Evolutionary conservation across 768 basidiomycete genomes (phyloP), one percentile per base, ranked within the genome.

Genomic region (Hericium coralloides): DNA sequence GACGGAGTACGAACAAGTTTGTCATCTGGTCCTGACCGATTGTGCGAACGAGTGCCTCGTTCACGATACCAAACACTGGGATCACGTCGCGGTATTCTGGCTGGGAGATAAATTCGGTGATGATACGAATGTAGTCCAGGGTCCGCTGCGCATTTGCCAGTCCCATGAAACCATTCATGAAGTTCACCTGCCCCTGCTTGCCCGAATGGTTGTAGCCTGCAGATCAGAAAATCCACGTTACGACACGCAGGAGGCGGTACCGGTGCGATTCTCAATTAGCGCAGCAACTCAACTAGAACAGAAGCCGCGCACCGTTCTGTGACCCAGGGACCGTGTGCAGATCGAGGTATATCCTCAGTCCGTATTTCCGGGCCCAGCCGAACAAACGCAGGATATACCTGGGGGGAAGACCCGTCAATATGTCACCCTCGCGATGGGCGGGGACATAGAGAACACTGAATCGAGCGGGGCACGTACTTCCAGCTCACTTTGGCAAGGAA

Each of bases 331-430:
- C 76, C 17, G 88, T 79, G 69, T 92, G 90, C 41, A 93, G 70
- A 71, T 95, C 94, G 23, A 95, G 73, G 64, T 80, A 83, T 53
- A 95, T 80, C 26, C 93, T 80, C 25, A 97, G 65, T 1, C 93
- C 93, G 67, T 97, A 97, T 70, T 98, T 95, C 51, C 93, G 79
- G 9, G 85, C 85, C 94, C 94, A 98, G 8, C 75, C 77, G 50
- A 95, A 73, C 38, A 87, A 78, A 49, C 83, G 84, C 23, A 92
- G 73, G 69, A 90, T 84, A 71, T 94, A 92, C 48, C 61, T 62
- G 53, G 10, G 18, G 20, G 41, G n/a, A 23, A 50, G 49, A 45
- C 49, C 15, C 23, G 26, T 50, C 49, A 50, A 23, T 20, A 10
- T 45, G 43, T 45, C 43, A 45, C 43, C 2, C 43, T 45, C 7